Evolutionary conservation across 768 basidiomycete species (phyloP), one percentile per base, ranked within the genome.

Genomic region (Termitomyces heimii): DNA sequence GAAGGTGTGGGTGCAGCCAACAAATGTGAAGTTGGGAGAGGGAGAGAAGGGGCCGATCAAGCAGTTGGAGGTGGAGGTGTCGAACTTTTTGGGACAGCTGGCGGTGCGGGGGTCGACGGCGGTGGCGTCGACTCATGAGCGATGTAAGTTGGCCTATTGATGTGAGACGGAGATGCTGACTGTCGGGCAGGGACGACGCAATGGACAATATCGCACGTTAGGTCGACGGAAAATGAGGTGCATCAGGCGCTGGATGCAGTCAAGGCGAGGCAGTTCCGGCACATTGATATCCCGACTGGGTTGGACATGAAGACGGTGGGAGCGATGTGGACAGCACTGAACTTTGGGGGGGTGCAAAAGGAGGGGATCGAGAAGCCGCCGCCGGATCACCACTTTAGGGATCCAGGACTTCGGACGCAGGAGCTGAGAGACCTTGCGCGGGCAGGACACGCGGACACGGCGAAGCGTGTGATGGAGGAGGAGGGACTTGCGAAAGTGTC

Each of bases 1-100:
- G 67, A 77, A 81, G 18, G 76, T 89, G 3, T 92, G 82, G 77
- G 80, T 92, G 12, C 80, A 89, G 66, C 89, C 87, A 18, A 70
- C 68, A 2, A 74, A 79, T 16, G n/a, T 45, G 1, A 5, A 56
- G 31, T n/a, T 48, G 34, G 20, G 9, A 26, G 44, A 53, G 10
- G 57, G 71, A 8, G 61, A 66, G 13, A 62, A 65, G 39, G 84
- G 85, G 40, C 86, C 88, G 1, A 78, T 90, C 29, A 74, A 77
- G 26, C 83, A 88, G 68, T 68, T 94, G 24, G 73, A 76, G 24
- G 74, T 92, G n/a, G 69, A 53, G 42, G 65, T 52, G 22, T 64
- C 61, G 35, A 86, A 73, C 65, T 81, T 71, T 62, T 47, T 87
- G 10, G 63, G 60, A 16, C 71, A 79, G 45, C 69, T 69, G 8